Evolutionary conservation across 148 eudicot species (phyloP), one percentile per base, ranked within the genome.

Genomic region (Suaeda aralocaspica): DNA sequence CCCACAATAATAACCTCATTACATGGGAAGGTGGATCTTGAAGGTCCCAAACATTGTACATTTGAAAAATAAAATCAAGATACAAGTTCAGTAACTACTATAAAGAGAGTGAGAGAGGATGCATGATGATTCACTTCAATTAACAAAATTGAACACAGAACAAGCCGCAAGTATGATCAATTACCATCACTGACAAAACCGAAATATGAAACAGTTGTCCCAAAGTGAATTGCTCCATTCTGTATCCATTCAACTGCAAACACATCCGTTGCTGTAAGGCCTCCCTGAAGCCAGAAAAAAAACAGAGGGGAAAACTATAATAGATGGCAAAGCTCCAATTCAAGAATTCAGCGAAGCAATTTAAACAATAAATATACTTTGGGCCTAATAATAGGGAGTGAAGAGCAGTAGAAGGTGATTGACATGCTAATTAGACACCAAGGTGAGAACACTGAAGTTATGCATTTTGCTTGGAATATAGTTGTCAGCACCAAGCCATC

Each of bases 151-250:
- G 8, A 30, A 33, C 56, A 56, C 45, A 68, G 42, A 58, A 59
- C 45, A 66, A 67, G 10, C 49, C 46, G 18, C 52, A 18, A 73
- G 46, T 19, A 39, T 29, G 29, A 71, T n/a, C 21, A 22, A 34
- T 91, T 89, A 94, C 99, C 99, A 71, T 94, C 99, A 71, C 99
- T 89, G 58, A 94, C 82, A 78, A 94, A 91, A 42, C 99, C 99
- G 28, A 94, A 94, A 80, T 94, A 94, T 61, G 99, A 72, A 63
- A 91, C 99, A 6, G 96, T 89, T 80, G 74, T 82, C 70, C 99
- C 99, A 80, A 87, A 94, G 77, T 94, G 99, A 82, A 91, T 71
- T 36, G 74, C 83, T 61, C 99, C 99, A 70, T 87, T 84, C 71
- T 87, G 89, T 76, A 89, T 82, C 99, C 99, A 94, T 72, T 94